Evolutionary conservation across 768 basidiomycete species (phyloP), one percentile per base, ranked within the genome.

Genomic region (Boletales sp.): DNA sequence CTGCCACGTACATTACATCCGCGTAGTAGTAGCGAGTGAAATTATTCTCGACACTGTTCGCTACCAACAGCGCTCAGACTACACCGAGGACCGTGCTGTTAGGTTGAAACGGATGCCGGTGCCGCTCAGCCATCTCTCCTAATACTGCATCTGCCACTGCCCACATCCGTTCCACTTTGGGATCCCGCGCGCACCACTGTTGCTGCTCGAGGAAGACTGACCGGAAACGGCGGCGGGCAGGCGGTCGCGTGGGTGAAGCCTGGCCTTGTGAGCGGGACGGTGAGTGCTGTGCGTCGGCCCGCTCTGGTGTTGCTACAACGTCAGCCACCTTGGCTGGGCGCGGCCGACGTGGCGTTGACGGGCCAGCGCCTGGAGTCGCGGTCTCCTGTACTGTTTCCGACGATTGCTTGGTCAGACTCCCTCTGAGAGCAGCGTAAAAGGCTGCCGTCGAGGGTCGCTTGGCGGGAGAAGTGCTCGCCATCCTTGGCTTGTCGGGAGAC

Each of bases 131-230:
- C 65, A 62, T 57, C 45, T 53, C 43, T 4, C 50, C 40, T 15
- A 54, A 40, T 39, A 53, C 50, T 1, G n/a, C 29, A 30, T 45
- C 43, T 13, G 59, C 65, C 27, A 12, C 50, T 7, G 43, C 53
- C 66, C 67, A 67, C 38, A 66, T 56, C n/a, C 44, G 52, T 31
- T 59, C 59, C n/a, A 57, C 58, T 44, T 63, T 69, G 31, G 69
- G 75, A 55, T 80, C 79, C 30, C 61, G 57, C 27, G 63, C 62
- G 21, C 61, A 66, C 79, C 79, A 81, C 40, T 80, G 76, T 43
- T 69, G 58, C n/a, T 74, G 72, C 53, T 78, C 78, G 3, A 72
- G 64, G 61, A 79, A 80, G 13, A 79, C 69, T 8, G 78, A 73
- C 10, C 75, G 69, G 55, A 78, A 80, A 8, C 77, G 74, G 7